phyloP scores from a whole-genome alignment of 768 basidiomycete species.

The Tephrocybe sp. region DNA sequence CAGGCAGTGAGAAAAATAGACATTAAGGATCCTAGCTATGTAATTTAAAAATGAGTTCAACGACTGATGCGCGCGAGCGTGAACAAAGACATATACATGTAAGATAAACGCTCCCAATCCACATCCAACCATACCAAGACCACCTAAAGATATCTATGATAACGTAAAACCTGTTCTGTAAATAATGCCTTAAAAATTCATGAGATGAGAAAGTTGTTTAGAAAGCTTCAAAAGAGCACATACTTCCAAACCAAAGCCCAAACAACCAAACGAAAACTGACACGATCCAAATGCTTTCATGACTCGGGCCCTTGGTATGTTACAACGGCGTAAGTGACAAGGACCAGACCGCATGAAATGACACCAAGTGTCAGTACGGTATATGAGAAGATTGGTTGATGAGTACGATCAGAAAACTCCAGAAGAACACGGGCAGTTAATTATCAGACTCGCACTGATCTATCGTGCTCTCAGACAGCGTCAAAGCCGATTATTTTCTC shows the following conservation, averaged over 20 bases:
- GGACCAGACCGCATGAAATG: not conserved
- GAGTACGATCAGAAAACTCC: too few species aligned
- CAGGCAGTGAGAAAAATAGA: slow-evolving; percentile 4
- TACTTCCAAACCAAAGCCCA: not conserved
- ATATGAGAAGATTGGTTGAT: too few species aligned
- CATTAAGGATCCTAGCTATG: not conserved
- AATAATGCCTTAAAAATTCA: not conserved
- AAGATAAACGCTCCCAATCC: not conserved
- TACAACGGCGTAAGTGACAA: not conserved
- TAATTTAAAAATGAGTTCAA: too few species aligned
- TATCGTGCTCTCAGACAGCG: too few species aligned
- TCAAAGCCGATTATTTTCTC: too few species aligned
- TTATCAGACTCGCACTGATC: too few species aligned
- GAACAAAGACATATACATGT: not conserved
- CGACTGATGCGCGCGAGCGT: not conserved
- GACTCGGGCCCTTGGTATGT: not conserved
- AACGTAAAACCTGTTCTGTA: not conserved
- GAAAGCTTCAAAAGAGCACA: not conserved
- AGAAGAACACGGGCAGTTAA: too few species aligned
- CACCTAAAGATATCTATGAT: not conserved
- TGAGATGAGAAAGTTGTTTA: not conserved
- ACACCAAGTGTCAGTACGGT: not conserved
- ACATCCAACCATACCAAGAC: not conserved
- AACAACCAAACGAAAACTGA: slow-evolving; percentile 1
- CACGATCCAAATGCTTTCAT: not conserved